Conservation (phyloP, 108 stramenopile species). For the Hondaea fermentalgiana region DNA sequence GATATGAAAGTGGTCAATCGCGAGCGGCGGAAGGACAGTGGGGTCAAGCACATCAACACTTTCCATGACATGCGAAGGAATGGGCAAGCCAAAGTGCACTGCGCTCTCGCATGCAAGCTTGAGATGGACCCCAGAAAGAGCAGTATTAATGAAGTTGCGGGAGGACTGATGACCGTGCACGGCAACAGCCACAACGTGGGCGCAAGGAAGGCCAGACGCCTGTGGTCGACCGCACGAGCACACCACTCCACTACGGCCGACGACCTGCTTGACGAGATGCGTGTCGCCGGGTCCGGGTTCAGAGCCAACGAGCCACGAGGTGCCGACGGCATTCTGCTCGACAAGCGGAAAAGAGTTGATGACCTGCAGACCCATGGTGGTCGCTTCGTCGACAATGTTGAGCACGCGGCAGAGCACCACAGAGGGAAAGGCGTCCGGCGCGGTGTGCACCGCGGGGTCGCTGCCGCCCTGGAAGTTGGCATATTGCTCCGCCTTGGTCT, state of each 20-base stretch:
- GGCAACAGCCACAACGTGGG: not conserved
- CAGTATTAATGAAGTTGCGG: not conserved
- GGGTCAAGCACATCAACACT: not conserved
- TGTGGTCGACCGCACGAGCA: conserved; percentile 6
- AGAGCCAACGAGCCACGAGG: not conserved
- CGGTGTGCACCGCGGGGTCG: not conserved
- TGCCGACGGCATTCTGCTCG: not conserved
- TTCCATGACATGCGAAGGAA: not conserved
- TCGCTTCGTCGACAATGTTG: not conserved
- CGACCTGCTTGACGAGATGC: not conserved
- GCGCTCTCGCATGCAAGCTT: not conserved
- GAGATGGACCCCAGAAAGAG: not conserved
- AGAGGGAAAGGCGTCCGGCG: not conserved
- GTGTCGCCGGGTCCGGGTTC: not conserved
- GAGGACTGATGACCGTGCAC: not conserved
- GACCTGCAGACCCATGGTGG: not conserved
- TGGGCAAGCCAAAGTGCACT: not conserved
- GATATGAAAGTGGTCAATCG: not conserved
- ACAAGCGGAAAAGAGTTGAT: not conserved
- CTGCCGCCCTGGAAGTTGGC: not conserved
- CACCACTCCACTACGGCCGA: not conserved
- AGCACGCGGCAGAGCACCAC: not conserved
- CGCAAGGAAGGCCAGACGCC: not conserved
- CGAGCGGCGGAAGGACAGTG: not conserved
- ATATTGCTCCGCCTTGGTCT: not conserved